These are phyloP conservation scores for Chenopodium formosanum DNA, from an alignment of 148 eudicot species.

Conservation along the genomic window DNA sequence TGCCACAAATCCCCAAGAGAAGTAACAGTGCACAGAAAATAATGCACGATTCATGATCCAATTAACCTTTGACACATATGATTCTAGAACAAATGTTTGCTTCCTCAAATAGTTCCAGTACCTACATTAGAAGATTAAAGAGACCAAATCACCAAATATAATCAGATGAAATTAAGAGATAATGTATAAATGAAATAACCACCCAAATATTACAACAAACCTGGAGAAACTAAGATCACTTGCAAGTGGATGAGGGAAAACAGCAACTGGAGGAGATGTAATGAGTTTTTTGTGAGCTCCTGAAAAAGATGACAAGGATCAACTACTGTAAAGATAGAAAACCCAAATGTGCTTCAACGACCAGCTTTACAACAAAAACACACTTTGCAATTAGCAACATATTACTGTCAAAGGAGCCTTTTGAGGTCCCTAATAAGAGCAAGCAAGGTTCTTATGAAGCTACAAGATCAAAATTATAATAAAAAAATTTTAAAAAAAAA, in stretches of 20 bases:
- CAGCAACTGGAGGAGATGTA: conserved; percentile 94
- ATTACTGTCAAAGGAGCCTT: too few species aligned
- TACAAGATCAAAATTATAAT: background rate
- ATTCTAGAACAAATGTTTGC: conserved; percentile 96
- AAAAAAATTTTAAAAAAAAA: background rate
- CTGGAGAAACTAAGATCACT: conserved; percentile 91
- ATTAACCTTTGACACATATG: conserved; percentile 75
- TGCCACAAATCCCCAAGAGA: conserved; percentile 97
- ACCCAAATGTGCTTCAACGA: background rate
- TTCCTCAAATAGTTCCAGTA: conserved; percentile 99
- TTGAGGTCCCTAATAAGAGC: background rate
- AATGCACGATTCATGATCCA: conserved; percentile 94
- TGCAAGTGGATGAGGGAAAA: conserved; percentile 97
- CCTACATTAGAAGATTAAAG: conserved; percentile 38
- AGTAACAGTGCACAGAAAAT: conserved; percentile 80
- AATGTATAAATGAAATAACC: background rate
- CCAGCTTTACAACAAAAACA: background rate
- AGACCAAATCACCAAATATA: conserved; percentile 3
- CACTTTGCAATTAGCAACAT: background rate
- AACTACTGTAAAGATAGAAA: conserved; percentile 9
- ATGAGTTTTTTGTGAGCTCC: conserved; percentile 89
- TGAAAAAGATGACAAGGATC: conserved; percentile 34
- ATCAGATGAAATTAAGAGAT: conserved; percentile 12
- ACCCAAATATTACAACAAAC: conserved; percentile 32
- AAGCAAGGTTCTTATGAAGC: background rate